Base-by-base conservation (phyloP, 2,329 filamentous ascomycete species). In the Polytolypa hystricis region DNA sequence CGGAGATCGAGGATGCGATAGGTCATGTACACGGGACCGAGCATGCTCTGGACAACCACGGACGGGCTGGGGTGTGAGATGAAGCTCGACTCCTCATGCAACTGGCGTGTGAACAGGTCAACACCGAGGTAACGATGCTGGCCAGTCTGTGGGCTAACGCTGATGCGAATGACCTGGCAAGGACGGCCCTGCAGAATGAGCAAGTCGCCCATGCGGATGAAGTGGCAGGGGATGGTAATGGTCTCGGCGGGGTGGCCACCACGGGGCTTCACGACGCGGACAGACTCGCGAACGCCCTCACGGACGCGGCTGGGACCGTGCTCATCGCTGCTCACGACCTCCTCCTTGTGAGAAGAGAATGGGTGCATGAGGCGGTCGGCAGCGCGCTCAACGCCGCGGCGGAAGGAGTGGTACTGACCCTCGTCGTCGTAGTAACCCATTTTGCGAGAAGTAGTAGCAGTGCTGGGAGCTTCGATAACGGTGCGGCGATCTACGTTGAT, bases 111-210 rank as follows among this genome's bases (percentile, higher is more conserved):
- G 84, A 98, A 98, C 58, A 98, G 83, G 68, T 98, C 91, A 52
- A 98, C 91, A 77, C 91, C 91, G 47, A 98, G 84, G 78, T 96
- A 98, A 63, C 91, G 84, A 81, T 98, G 89, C 78, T 98, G 91
- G 65, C 91, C 91, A 45, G 91, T 98, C 72, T 93, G 89, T 51
- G 84, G 76, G 40, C 89, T 96, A 68, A 87, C 94, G 52, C 86
- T 94, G 80, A 98, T 95, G 64, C 89, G 89, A 74, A 98, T 98
- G 66, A 98, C 89, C 78, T 98, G 91, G 83, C 86, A 96, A 58
- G 91, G 87, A 55, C 91, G 89, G 65, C 89, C 89, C 77, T 98
- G 91, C 51, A 98, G 85, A 72, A 96, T 93, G 69, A 98, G 70
- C 69, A 98, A 84, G 69, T 98, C 91, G 66, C 91, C 91, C 56